Percentiles rank a stretch among this genome's conserved stretches.
phyloP scores from a whole-genome alignment of 352 stramenopile genomes.

The Phytophthora syringae region DNA sequence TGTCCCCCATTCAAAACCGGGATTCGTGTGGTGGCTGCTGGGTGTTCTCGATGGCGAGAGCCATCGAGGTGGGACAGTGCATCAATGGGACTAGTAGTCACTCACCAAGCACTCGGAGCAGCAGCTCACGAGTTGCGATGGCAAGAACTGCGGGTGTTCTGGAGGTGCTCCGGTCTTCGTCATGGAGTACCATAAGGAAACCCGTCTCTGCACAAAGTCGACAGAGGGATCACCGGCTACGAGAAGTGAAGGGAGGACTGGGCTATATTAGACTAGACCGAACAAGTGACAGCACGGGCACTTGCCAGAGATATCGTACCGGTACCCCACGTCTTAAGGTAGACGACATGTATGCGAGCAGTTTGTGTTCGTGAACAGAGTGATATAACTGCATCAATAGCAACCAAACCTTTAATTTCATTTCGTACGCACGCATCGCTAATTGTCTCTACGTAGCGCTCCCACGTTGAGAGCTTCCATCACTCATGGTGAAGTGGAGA shows the following conservation, averaged over 20 bases:
- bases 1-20: constrained; percentile 94
- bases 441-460: neutral
- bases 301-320: too few relatives aligned
- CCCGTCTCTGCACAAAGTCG: constrained; percentile 76
- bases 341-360: too few relatives aligned
- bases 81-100: constrained; percentile 70
- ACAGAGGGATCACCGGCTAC: too few relatives aligned
- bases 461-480: neutral
- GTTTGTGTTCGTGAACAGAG: too few relatives aligned
- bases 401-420: too few relatives aligned
- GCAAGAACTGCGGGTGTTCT: constrained; percentile 88
- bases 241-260: too few relatives aligned
- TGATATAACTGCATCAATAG: too few relatives aligned
- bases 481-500: too few relatives aligned
- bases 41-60: constrained; percentile 95
- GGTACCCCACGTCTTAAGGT: too few relatives aligned
- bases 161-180: constrained; percentile 92
- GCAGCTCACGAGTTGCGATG: constrained; percentile 92
- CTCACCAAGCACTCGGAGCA: constrained; percentile 92
- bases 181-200: constrained; percentile 91
- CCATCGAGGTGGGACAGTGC: constrained; percentile 91
- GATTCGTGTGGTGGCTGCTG: constrained; percentile 97
- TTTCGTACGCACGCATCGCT: neutral
- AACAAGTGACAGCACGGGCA: too few relatives aligned
- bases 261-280: too few relatives aligned